Conservation (phyloP, 306 rosid genomes). For the Hippophae rhamnoides region DNA sequence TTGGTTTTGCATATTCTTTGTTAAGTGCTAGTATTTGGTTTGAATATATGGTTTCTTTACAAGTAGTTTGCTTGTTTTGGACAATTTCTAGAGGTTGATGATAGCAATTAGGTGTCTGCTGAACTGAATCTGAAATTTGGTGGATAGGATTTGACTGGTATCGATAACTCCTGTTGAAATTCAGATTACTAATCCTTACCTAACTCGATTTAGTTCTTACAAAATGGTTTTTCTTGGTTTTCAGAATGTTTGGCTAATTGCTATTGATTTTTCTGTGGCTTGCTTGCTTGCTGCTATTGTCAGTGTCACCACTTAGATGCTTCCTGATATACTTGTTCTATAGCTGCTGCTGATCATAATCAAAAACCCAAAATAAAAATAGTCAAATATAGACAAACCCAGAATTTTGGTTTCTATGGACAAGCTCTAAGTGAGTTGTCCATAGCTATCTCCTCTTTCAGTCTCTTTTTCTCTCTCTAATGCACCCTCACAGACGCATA, state of each 20-base stretch:
- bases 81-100: slow-evolving; percentile 17
- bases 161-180: slow-evolving; percentile 23
- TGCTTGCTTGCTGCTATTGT: slow-evolving; percentile 11
- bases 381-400: slow-evolving; percentile 7
- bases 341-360: slow-evolving; percentile 31
- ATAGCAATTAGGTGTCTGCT: slow-evolving; percentile 12
- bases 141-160: slow-evolving; percentile 11
- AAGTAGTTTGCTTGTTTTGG: slow-evolving; percentile 7
- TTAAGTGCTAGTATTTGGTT: slow-evolving; percentile 14
- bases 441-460: slow-evolving; percentile 18
- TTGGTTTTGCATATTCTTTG: slow-evolving; percentile 12
- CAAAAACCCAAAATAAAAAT: slow-evolving; percentile 12
- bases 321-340: slow-evolving; percentile 18
- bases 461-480: slow-evolving; percentile 26
- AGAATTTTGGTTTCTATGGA: background rate
- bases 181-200: slow-evolving; percentile 26
- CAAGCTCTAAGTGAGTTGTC: background rate
- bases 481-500: slow-evolving; percentile 5
- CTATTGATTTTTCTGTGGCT: slow-evolving; percentile 4
- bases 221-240: slow-evolving; percentile 14
- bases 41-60: slow-evolving; percentile 15
- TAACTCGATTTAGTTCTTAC: background rate
- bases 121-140: slow-evolving; percentile 9
- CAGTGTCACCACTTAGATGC: slow-evolving; percentile 14
- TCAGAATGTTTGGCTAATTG: slow-evolving; percentile 2